Base-by-base conservation (phyloP, 2,329 filamentous ascomycete species). In the Elsinoe ampelina region DNA sequence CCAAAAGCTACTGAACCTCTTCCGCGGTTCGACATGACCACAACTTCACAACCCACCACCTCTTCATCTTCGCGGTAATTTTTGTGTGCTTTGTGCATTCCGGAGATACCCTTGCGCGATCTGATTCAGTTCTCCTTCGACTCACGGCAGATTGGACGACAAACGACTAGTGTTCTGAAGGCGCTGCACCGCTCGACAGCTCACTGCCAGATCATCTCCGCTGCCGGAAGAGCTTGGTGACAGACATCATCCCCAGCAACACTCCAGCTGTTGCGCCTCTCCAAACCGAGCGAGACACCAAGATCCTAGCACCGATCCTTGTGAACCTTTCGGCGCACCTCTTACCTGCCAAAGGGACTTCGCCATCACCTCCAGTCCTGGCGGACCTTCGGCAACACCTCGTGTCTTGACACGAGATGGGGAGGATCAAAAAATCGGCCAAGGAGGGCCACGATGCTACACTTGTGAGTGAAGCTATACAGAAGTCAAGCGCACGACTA, bases 351-450 rank as follows among this genome's bases (percentile, higher is more conserved):
- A 30, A 30, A 8, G 7, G 7, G 26, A 30, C 26, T 30, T 30
- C n/a, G 13, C 22, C 30, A 5, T 26, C 45, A 12, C 41, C 20
- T 45, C 10, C n/a, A 15, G 19, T 34, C 15, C 56, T 58, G 45
- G 48, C 45, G 45, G 34, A 54, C 13, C 13, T 30, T 34, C 35
- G 26, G 38, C 36, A 34, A 35, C 17, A 10, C 22, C 56, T 61
- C 56, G 59, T 58, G 59, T 59, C 47, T 57, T 55, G 57, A 59
- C 60, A 58, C 60, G 59, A 54, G 55, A 78, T 78, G 76, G 72
- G 70, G 70, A 77, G 75, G 74, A 80, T 80, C 67, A 78, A 77
- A 70, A 80, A 80, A 71, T 72, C 74, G 63, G 75, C 77, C 64
- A 77, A 74, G 50, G 72, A 76, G 65, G 72, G 76, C 65, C 77